Evolutionary conservation across 139 green algal species (phyloP), one percentile per base, ranked within the genome.

Genomic region (Axilococcus clingmanii): DNA sequence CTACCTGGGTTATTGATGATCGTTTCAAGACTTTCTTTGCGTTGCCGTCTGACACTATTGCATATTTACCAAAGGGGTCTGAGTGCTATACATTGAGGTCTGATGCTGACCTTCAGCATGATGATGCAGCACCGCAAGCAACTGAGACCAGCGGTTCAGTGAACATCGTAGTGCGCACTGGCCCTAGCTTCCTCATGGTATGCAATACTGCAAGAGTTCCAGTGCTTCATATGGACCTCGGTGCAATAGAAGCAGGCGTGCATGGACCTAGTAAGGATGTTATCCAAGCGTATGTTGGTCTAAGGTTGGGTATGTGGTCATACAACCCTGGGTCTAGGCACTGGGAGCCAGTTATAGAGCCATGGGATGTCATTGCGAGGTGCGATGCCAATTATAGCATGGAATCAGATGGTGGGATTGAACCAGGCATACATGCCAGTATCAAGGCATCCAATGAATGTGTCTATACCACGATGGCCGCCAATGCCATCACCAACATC

Each of bases 341-440:
- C 31, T 95, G 86, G 86, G 86, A 95, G 72, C 86, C 86, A 0
- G 54, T 95, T 29, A 20, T 95, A 56, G 84, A 94, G 66, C 83
- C 86, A 1, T 87, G 75, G 68, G 72, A 85, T 55, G 53, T 85
- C 29, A 76, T 86, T n/a, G 23, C 72, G 19, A 79, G 77, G 40
- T 36, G 59, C 22, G 78, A 81, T 52, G 35, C 69, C 22, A 79
- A 81, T 40, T 32, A 49, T 12, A 27, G 30, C 33, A 14, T 34
- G 29, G 30, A 55, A 37, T 59, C 64, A 46, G 1, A 23, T 57
- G n/a, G n/a, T n/a, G 73, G 68, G 4, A 72, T 78, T 9, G 33
- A 54, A 24, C 74, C 74, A 2, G 74, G 70, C 1, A 59, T 68
- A 4, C 50, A 69, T 31, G 6, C 80, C 15, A 59, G 35, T 20